These are phyloP conservation scores for Termitomyces sp. DNA, from an alignment of 768 basidiomycete genomes.

Conservation along the genomic window DNA sequence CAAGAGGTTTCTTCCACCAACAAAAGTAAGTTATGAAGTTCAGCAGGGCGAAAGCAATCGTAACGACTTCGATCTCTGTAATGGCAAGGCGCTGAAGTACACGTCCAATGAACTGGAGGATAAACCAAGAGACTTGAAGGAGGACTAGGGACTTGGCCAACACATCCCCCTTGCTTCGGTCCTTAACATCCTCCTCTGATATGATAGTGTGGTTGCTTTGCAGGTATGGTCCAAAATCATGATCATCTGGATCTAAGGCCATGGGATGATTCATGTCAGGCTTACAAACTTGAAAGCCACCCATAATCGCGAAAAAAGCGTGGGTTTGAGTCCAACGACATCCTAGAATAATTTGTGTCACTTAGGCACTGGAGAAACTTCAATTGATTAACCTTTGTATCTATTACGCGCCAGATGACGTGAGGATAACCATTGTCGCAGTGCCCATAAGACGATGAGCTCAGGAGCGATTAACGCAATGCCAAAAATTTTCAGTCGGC, in stretches of 20 bases:
- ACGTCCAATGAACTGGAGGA: too few species aligned
- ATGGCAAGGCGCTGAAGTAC: too few species aligned
- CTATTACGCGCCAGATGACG: conserved; percentile 14
- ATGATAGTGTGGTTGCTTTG: conserved; percentile 1
- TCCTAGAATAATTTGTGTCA: neutral
- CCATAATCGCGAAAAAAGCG: conserved; percentile 26
- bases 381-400: conserved; percentile 3
- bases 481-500: neutral
- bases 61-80: too few species aligned
- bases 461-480: conserved; percentile 24
- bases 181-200: conserved; percentile 22
- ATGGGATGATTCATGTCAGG: neutral
- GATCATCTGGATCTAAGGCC: conserved; percentile 4
- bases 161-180: conserved; percentile 26
- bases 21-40: too few species aligned
- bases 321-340: conserved; percentile 22
- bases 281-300: conserved; percentile 21
- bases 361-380: too few species aligned
- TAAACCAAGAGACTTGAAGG: conserved; percentile 18
- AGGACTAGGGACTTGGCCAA: conserved; percentile 24
- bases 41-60: too few species aligned
- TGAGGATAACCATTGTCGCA: conserved; percentile 19
- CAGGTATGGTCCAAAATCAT: neutral
- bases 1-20: too few species aligned
- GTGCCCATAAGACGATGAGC: conserved; percentile 20